Base-by-base conservation (phyloP, 345 rosid genomes). In the Gynandropsis gynandra region DNA sequence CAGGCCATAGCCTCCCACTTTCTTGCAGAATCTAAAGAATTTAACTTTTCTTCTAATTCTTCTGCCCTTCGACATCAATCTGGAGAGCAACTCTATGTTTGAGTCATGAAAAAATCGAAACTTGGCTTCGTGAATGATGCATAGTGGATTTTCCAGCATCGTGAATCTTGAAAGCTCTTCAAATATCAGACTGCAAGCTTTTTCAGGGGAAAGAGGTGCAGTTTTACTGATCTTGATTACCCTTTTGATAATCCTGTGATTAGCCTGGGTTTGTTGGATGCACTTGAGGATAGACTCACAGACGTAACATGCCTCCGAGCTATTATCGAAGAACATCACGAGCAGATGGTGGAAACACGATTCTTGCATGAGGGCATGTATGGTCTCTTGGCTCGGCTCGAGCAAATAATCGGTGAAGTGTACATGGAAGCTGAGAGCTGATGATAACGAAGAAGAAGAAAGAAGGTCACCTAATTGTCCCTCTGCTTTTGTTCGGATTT, bases 281-380 rank as follows among this genome's bases (percentile, higher is more conserved):
- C 71, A 58, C n/a, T 52, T 66, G 19, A 92, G 89, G 52, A 86
- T 79, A 38, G 68, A 63, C 63, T 82, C 83, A 4, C 95, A 79
- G 13, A 83, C 18, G 18, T 65, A 62, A 59, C 88, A 78, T 0
- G 77, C 85, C 10, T 80, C 72, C 0, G 61, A 65, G 71, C 76
- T 81, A 32, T 74, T 68, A 47, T 72, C 65, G 33, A 90, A 84
- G 62, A 69, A 90, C 0, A 74, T 71, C 0, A 58, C 37, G 4
- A 87, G 60, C 46, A 82, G 81, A 13, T 41, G 52, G 57, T 87
- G 74, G 31, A 73, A 58, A 42, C 56, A 56, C 44, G 66, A 55
- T 52, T 56, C 63, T 37, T 67, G 66, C 11, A 74, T 64, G 59
- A 65, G 67, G 38, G 72, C 61, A n/a, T 27, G 48, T 6, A 73